These are phyloP conservation scores for Jimgerdemannia lactiflua DNA, from an alignment of 192 early-diverging fungal genomes.

Conservation along the genomic window DNA sequence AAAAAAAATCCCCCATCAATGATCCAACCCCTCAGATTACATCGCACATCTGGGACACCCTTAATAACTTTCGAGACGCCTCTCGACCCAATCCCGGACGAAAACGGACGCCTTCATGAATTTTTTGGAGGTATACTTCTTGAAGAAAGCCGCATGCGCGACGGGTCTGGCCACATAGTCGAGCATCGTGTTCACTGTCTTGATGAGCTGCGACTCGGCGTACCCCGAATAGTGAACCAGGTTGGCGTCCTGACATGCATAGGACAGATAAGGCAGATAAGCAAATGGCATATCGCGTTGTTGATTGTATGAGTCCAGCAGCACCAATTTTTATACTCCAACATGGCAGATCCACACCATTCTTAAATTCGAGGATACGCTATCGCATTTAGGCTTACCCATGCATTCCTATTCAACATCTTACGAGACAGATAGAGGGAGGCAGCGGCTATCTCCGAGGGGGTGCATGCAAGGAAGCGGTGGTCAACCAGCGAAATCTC, in stretches of 20 bases:
- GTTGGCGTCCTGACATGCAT: slow-evolving; percentile 59
- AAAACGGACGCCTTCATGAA: slow-evolving; percentile 82
- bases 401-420: slow-evolving; percentile 72
- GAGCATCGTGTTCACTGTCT: slow-evolving; percentile 65
- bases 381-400: slow-evolving; percentile 66
- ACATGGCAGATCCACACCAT: background rate
- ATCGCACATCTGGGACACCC: too few species aligned
- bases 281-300: slow-evolving; percentile 13
- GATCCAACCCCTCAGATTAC: too few species aligned
- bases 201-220: slow-evolving; percentile 61
- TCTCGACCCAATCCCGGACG: slow-evolving; percentile 77
- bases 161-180: slow-evolving; percentile 56
- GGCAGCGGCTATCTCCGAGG: slow-evolving; percentile 78
- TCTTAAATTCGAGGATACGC: background rate
- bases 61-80: too few species aligned
- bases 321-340: background rate
- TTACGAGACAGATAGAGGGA: slow-evolving; percentile 75
- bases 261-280: slow-evolving; percentile 10
- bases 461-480: slow-evolving; percentile 63
- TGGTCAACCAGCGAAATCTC: slow-evolving; percentile 91
- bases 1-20: too few species aligned
- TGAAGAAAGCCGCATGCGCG: slow-evolving; percentile 68
- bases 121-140: slow-evolving; percentile 80
- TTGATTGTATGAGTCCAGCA: slow-evolving; percentile 10
- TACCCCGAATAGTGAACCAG: slow-evolving; percentile 81